phyloP scores from a whole-genome alignment of 1,139 yeast species.

The Kodamaea sp. region DNA sequence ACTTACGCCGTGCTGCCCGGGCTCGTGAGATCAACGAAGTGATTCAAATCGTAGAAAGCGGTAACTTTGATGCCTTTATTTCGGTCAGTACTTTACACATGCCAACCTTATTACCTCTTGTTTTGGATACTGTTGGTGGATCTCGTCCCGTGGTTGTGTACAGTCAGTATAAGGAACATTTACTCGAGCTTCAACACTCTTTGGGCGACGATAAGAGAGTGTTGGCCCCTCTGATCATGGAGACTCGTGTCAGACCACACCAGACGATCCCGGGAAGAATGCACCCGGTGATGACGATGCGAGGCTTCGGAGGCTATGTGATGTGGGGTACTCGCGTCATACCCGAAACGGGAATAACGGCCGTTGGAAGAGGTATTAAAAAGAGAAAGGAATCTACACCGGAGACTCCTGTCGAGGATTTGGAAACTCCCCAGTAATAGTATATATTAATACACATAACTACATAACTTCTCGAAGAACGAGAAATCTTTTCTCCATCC shows the following conservation, averaged over 20 bases:
- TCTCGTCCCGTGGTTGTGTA: slow-evolving; percentile 84
- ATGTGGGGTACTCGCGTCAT: slow-evolving; percentile 76
- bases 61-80: slow-evolving; percentile 73
- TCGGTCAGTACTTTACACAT: slow-evolving; percentile 71
- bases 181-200: slow-evolving; percentile 69
- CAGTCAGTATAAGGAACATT: slow-evolving; percentile 73
- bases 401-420: slow-evolving; percentile 7
- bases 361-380: slow-evolving; percentile 51
- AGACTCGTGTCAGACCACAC: slow-evolving; percentile 78
- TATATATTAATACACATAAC: not conserved
- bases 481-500: slow-evolving; percentile 26
- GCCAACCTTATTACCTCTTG: slow-evolving; percentile 57
- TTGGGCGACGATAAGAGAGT: slow-evolving; percentile 64
- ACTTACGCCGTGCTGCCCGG: slow-evolving; percentile 60
- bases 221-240: slow-evolving; percentile 79
- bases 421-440: slow-evolving; percentile 1
- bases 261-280: slow-evolving; percentile 93
- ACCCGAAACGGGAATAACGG: slow-evolving; percentile 57
- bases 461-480: slow-evolving; percentile 3
- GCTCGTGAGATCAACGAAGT: slow-evolving; percentile 53
- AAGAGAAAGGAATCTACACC: slow-evolving; percentile 19
- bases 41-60: slow-evolving; percentile 46
- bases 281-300: slow-evolving; percentile 93
- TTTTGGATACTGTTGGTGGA: slow-evolving; percentile 72
- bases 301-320: slow-evolving; percentile 89